Evolutionary conservation across 1,284 basidiomycete genomes (phyloP).

Genomic region (Leccinum pachyderme): DNA sequence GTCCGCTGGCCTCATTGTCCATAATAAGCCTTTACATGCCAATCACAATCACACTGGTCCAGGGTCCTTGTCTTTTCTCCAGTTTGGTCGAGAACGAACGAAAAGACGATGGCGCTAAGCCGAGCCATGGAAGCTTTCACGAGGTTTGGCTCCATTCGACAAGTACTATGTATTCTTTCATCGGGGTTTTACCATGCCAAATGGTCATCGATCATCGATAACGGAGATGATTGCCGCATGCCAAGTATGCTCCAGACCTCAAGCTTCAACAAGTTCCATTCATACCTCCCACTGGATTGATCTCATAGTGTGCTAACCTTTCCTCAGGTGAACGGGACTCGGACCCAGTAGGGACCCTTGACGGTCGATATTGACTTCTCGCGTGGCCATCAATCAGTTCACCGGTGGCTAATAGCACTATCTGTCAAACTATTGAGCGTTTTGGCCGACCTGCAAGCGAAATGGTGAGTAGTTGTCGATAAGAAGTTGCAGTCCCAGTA

Average conservation of each 20-base stretch:
- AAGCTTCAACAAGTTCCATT: background rate
- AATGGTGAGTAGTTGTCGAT: background rate
- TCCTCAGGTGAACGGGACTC: background rate
- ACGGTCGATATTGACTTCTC: background rate
- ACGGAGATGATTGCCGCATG: conserved; percentile 24
- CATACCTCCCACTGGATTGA: background rate
- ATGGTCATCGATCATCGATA: conserved; percentile 16
- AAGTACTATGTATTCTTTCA: background rate
- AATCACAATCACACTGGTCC: background rate
- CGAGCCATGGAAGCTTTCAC: background rate
- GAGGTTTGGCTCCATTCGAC: background rate
- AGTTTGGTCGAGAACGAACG: background rate
- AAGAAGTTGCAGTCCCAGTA: background rate
- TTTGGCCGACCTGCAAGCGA: conserved; percentile 1
- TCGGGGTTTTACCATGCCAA: background rate
- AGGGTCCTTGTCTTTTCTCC: conserved; percentile 6
- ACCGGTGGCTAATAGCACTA: background rate
- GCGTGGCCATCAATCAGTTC: background rate
- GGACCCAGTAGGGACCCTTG: background rate
- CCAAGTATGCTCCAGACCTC: background rate
- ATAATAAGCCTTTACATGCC: background rate
- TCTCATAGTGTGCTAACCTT: background rate
- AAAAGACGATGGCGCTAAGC: background rate
- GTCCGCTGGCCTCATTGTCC: background rate
- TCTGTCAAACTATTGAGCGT: background rate